These are phyloP conservation scores for Geotrichum australiense DNA, from an alignment of 1,139 yeast species.

Conservation along the genomic window DNA sequence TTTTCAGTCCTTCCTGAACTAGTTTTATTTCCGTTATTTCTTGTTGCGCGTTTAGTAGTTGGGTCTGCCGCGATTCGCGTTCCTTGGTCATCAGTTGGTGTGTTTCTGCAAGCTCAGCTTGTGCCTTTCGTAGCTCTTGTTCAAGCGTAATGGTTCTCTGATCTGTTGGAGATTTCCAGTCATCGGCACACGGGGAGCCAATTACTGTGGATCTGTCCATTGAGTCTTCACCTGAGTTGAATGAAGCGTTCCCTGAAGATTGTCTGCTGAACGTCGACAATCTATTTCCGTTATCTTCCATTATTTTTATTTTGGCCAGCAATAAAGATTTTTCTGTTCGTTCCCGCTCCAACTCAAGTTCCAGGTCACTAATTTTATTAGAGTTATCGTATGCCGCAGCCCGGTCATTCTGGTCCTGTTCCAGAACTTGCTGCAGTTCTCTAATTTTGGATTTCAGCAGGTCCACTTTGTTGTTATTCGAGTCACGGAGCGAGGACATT, in stretches of 20 bases:
- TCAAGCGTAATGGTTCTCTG: background rate
- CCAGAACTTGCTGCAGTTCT: conserved; percentile 30
- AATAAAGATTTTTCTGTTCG: conserved; percentile 23
- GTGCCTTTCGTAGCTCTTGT: conserved; percentile 4
- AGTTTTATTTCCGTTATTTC: conserved; percentile 2
- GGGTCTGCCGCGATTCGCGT: background rate
- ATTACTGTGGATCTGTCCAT: conserved; percentile 11
- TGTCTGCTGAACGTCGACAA: background rate
- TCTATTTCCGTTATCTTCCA: conserved; percentile 7
- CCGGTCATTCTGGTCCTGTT: conserved; percentile 27
- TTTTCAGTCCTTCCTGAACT: conserved; percentile 1
- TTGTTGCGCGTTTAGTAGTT: conserved; percentile 1
- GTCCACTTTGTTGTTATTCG: conserved; percentile 22
- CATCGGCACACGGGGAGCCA: conserved; percentile 7
- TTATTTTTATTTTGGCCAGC: conserved; percentile 15
- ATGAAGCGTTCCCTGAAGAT: background rate
- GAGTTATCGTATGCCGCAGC: conserved; percentile 23
- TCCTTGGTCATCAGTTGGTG: background rate
- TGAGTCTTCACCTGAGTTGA: conserved; percentile 3
- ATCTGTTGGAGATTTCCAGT: conserved; percentile 4
- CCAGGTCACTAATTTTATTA: conserved; percentile 25
- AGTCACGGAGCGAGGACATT: background rate
- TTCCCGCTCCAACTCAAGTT: conserved; percentile 23
- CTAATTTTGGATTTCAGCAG: conserved; percentile 29
- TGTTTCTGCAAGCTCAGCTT: background rate